Evolutionary conservation across 495 filamentous ascomycete species (phyloP).

Genomic region (Podospora pseudopauciseta): DNA sequence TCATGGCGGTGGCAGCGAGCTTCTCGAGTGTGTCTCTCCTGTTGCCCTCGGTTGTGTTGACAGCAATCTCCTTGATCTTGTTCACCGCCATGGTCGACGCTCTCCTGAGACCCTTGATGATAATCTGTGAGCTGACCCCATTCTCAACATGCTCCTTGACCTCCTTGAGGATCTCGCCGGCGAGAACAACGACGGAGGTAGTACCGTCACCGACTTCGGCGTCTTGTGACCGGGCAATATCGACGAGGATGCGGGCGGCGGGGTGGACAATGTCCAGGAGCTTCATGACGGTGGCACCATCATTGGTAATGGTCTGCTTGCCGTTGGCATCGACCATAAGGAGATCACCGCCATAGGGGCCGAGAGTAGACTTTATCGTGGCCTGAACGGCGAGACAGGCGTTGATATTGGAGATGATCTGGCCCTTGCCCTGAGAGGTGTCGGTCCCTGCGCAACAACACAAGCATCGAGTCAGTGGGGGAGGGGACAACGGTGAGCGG

Average conservation of each 20-base stretch:
- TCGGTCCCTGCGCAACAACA: constrained; percentile 73
- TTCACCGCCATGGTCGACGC: constrained; percentile 91
- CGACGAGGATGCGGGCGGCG: constrained; percentile 93
- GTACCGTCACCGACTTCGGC: constrained; percentile 98
- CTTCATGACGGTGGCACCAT: constrained; percentile 99
- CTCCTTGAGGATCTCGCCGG: constrained; percentile 95
- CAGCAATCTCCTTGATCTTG: constrained; percentile 96
- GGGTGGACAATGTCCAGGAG: constrained; percentile 98
- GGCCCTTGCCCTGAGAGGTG: constrained; percentile 92
- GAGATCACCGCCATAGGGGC: constrained; percentile 96
- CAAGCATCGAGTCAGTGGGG: constrained; percentile 27
- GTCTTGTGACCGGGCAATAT: constrained; percentile 98
- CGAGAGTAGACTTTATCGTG: constrained; percentile 90
- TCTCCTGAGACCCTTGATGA: constrained; percentile 92
- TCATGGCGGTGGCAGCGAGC: constrained; percentile 96
- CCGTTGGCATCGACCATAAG: constrained; percentile 94
- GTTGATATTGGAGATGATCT: constrained; percentile 98
- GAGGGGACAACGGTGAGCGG: constrained; percentile 12
- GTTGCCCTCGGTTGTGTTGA: constrained; percentile 80
- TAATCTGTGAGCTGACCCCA: constrained; percentile 93
- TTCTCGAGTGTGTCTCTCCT: constrained; percentile 85
- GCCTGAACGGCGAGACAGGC: constrained; percentile 96
- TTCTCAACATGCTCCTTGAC: constrained; percentile 91
- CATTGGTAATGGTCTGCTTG: constrained; percentile 95
- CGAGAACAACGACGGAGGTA: constrained; percentile 92